These are phyloP conservation scores for Neofusicoccum ribis DNA, from an alignment of 2,329 filamentous ascomycete species.

Conservation along the genomic window DNA sequence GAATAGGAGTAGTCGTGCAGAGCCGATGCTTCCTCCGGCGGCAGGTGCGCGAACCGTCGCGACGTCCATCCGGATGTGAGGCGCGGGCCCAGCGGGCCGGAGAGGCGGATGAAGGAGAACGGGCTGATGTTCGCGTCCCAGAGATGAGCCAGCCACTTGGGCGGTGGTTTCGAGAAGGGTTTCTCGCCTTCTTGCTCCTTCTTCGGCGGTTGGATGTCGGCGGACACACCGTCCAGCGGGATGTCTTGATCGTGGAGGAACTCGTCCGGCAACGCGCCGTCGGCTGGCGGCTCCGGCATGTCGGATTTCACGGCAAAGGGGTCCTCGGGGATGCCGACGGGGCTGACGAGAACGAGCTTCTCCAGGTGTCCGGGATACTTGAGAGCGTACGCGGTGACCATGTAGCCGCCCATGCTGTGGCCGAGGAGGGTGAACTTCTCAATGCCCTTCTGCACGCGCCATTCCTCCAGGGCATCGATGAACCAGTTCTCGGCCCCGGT, in stretches of 20 bases:
- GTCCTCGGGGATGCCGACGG: slow-evolving; percentile 92
- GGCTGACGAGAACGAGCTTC: slow-evolving; percentile 92
- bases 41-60: slow-evolving; percentile 89
- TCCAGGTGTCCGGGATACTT: slow-evolving; percentile 95
- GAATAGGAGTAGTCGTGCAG: slow-evolving; percentile 94
- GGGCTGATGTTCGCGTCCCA: slow-evolving; percentile 98
- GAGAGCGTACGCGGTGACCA: slow-evolving; percentile 92
- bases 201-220: slow-evolving; percentile 48
- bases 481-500: slow-evolving; percentile 93
- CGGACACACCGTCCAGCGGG: background rate
- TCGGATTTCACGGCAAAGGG: slow-evolving; percentile 81
- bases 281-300: slow-evolving; percentile 66
- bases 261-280: slow-evolving; percentile 68
- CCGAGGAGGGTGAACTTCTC: slow-evolving; percentile 92
- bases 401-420: slow-evolving; percentile 91
- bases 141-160: slow-evolving; percentile 86
- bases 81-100: slow-evolving; percentile 85
- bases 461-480: slow-evolving; percentile 92
- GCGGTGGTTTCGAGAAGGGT: slow-evolving; percentile 32
- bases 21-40: slow-evolving; percentile 73
- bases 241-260: slow-evolving; percentile 44
- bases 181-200: slow-evolving; percentile 19
- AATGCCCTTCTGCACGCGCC: slow-evolving; percentile 83
- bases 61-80: slow-evolving; percentile 95
- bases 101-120: slow-evolving; percentile 84